A percentile compares a stretch with the other conserved stretches of the same genome.
These are phyloP conservation scores for Leptographium lundbergii DNA, from an alignment of 2,329 filamentous ascomycete species.

Conservation along the genomic window DNA sequence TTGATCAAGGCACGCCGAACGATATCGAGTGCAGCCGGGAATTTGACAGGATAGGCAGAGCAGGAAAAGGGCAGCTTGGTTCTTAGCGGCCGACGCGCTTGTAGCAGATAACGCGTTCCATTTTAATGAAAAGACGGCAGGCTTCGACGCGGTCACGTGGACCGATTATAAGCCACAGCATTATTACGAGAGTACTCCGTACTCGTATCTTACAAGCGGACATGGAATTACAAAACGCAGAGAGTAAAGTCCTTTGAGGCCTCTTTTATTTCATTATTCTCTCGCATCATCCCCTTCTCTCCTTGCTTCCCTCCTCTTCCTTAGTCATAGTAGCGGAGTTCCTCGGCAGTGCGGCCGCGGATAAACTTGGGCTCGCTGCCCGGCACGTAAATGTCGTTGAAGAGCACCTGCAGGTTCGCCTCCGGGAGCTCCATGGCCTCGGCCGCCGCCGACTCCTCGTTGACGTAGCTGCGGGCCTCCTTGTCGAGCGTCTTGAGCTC, in stretches of 20 bases:
- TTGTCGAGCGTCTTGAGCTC: constrained; percentile 96
- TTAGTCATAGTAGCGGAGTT: constrained; percentile 78
- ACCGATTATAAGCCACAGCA: not conserved
- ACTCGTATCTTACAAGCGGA: not conserved
- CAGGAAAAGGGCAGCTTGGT: not conserved
- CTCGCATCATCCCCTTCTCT: not conserved
- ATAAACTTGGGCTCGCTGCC: constrained; percentile 82
- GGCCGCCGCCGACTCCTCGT: constrained; percentile 78
- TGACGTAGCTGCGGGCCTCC: constrained; percentile 73
- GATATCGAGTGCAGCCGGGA: not conserved
- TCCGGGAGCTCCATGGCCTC: constrained; percentile 81
- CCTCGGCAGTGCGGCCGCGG: constrained; percentile 76
- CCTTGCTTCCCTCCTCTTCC: not conserved
- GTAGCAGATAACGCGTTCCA: constrained; percentile 3
- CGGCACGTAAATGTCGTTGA: constrained; percentile 89
- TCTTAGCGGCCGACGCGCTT: constrained; percentile 3
- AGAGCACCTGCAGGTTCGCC: constrained; percentile 68
- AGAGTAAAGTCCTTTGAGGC: not conserved
- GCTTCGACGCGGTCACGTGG: not conserved
- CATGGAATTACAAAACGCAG: not conserved
- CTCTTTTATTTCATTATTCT: not conserved
- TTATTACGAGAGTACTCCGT: no score
- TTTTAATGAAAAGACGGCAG: not conserved
- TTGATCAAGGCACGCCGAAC: not conserved
- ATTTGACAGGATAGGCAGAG: not conserved